phyloP scores from a whole-genome alignment of 371 early-diverging fungal genomes.

The Mucor sp. region DNA sequence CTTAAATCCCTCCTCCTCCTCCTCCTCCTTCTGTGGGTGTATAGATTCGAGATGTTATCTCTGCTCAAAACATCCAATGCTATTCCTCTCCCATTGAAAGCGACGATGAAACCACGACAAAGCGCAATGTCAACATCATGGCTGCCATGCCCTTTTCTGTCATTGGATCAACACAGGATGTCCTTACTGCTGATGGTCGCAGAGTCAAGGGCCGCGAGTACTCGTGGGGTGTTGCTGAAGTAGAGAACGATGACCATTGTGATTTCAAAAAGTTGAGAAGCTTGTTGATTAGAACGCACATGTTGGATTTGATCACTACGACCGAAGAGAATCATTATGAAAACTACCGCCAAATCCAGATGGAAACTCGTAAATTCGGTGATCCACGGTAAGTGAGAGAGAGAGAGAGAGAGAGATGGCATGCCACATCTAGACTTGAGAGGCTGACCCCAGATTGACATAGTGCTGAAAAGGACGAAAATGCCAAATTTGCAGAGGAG shows the following conservation, averaged over 20 bases:
- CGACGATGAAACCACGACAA: conserved; percentile 82
- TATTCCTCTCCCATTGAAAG: conserved; percentile 83
- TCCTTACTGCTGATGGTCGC: conserved; percentile 73
- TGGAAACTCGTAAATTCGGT: conserved; percentile 83
- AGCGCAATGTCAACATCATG: conserved; percentile 82
- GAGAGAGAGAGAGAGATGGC: no score
- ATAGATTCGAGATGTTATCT: conserved; percentile 79
- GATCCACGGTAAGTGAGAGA: conserved; percentile 76
- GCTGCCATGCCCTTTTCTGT: conserved; percentile 95
- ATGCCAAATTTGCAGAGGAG: conserved; percentile 94
- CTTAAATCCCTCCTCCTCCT: neutral
- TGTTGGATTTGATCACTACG: conserved; percentile 89
- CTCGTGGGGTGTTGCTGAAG: conserved; percentile 94
- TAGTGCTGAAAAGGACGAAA: conserved; percentile 71
- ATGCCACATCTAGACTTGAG: neutral
- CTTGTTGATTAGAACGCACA: conserved; percentile 91
- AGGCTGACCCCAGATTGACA: conserved; percentile 31
- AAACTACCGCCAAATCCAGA: conserved; percentile 80
- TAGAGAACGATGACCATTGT: conserved; percentile 89
- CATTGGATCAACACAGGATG: conserved; percentile 90
- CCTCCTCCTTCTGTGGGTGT: neutral
- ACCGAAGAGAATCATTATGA: conserved; percentile 95
- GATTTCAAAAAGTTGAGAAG: conserved; percentile 95
- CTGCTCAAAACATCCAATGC: conserved; percentile 76
- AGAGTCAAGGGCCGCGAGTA: conserved; percentile 89